Conservation (phyloP, 179 eudicot genomes). For the Vitellaria paradoxa region DNA sequence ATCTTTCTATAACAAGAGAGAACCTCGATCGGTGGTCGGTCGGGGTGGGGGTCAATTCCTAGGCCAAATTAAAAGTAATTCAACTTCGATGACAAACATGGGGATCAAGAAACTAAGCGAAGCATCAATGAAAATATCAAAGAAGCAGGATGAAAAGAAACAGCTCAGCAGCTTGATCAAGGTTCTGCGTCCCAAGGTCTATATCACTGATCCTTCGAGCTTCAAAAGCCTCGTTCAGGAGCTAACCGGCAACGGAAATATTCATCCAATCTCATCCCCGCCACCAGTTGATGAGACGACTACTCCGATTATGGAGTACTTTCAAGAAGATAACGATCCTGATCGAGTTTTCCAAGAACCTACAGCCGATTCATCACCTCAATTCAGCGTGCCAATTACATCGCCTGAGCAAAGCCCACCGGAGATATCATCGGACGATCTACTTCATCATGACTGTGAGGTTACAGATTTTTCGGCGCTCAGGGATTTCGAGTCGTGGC, state of each 20-base stretch:
- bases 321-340: background rate
- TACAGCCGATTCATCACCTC: too few species aligned
- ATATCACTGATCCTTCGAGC: constrained; percentile 31
- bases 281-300: background rate
- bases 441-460: too few species aligned
- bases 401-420: too few species aligned
- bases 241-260: constrained; percentile 29
- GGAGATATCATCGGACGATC: too few species aligned
- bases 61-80: background rate
- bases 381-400: too few species aligned
- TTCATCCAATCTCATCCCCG: background rate
- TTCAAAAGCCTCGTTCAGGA: constrained; percentile 42
- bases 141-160: constrained; percentile 19
- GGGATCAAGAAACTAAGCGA: constrained; percentile 19
- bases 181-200: constrained; percentile 34
- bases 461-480: background rate
- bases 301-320: background rate
- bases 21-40: too few species aligned
- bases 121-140: constrained; percentile 16
- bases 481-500: constrained; percentile 26
- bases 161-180: constrained; percentile 29
- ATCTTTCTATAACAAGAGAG: constrained; percentile 12
- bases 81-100: constrained; percentile 7
- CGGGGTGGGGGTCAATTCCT: background rate
- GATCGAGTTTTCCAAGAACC: too few species aligned